Evolutionary conservation across 495 filamentous ascomycete species (phyloP).

Genomic region (Paragyromitra xinjiangensis): DNA sequence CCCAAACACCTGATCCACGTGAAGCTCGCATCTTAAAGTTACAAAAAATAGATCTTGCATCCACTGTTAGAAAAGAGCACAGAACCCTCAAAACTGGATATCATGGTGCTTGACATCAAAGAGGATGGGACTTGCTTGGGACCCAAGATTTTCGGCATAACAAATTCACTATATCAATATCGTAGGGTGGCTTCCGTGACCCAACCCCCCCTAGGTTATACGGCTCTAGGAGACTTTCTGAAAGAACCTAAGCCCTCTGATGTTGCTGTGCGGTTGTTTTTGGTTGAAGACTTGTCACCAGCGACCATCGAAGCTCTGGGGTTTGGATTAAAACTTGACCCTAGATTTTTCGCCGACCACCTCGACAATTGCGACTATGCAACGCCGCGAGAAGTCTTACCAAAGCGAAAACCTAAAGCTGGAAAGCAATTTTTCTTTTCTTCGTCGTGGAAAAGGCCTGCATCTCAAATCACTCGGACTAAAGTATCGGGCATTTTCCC

Average conservation of each 20-base stretch:
- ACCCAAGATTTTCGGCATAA: not conserved
- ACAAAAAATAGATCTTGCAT: not conserved
- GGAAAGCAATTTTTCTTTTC: not conserved
- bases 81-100: not conserved
- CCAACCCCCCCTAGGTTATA: not conserved
- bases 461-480: not conserved
- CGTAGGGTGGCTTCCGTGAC: not conserved
- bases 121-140: not conserved
- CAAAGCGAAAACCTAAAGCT: not conserved
- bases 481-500: not conserved
- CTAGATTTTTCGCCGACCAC: not conserved
- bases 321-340: not conserved
- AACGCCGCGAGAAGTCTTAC: not conserved
- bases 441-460: not conserved
- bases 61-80: not conserved
- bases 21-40: not conserved
- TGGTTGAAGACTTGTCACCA: not conserved
- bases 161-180: not conserved
- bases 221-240: not conserved
- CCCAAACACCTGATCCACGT: too few relatives aligned
- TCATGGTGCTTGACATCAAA: constrained; percentile 1
- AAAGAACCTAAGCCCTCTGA: not conserved
- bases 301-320: not conserved
- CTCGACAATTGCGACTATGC: not conserved
- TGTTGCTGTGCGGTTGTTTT: not conserved